Evolutionary conservation across 2,329 filamentous ascomycete species (phyloP), one percentile per base, ranked within the genome.

Genomic region (Davidsoniella eucalypti): DNA sequence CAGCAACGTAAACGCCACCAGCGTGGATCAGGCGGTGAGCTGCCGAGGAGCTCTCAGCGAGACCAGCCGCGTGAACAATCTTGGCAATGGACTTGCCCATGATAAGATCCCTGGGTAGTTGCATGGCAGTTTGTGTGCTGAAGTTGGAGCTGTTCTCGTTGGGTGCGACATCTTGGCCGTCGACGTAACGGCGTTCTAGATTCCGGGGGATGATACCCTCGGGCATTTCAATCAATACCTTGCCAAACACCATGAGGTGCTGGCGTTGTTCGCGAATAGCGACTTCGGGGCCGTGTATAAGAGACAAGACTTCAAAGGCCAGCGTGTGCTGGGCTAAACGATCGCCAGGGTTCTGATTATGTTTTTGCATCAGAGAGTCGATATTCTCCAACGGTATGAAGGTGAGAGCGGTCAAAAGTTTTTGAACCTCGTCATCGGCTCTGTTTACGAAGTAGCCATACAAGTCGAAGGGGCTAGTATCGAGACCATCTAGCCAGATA

Each of bases 381-480:
- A 98, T 93, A n/a, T 77, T 63, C 6, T 71, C 60, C 2, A 84
- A 58, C 0, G 90, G 84, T 37, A 94, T 64, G 61, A 98, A 94
- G 0, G 92, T 98, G 61, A 98, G 87, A 18, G 94, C 75, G 61
- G 85, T 90, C 39, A 98, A 71, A 55, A 94, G 82, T 29, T 71
- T 74, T 63, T 87, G 84, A 3, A 96, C 78, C 49, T 93, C 83
- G 8, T 75, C 75, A 60, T 98, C 92, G 0, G 87, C 71, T 0
- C 83, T 81, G 47, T 86, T 78, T 55, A 95, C 71, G 58, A 96
- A 92, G 69, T 90, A 95, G 62, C 88, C 71, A 62, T 96, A 96
- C 1, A 96, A 71, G 52, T 96, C 87, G 59, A 90, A 95, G 0
- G 80, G 69, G 26, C 75, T 80, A 1, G 90, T 94, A 74, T 87